Evolutionary conservation across 2,329 filamentous ascomycete species (phyloP).

Genomic region (Trichoderma gracile): DNA sequence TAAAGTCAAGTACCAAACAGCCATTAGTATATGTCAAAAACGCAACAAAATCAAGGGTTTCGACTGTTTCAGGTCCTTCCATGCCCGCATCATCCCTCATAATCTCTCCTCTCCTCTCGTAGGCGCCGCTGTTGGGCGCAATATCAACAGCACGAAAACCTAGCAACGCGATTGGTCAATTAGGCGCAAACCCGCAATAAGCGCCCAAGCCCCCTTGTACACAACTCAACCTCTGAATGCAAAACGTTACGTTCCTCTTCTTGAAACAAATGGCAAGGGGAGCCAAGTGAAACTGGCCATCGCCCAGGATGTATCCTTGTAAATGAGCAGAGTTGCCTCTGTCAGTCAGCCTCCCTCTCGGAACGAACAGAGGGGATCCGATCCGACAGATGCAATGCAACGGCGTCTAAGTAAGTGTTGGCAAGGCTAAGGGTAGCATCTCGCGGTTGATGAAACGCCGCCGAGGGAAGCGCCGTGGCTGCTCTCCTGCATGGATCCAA

Average conservation of each 20-base stretch:
- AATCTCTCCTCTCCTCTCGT: no score
- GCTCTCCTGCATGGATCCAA: not conserved
- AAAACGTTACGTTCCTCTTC: not conserved
- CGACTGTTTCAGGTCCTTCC: no score
- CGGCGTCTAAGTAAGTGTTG: not conserved
- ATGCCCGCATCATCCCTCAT: no score
- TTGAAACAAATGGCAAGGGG: no score
- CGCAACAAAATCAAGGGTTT: no score
- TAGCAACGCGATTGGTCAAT: not conserved
- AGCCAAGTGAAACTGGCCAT: no score
- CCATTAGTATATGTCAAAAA: no score
- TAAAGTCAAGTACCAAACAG: no score
- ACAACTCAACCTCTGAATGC: no score
- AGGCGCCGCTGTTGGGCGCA: no score
- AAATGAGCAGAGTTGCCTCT: not conserved
- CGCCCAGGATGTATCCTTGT: no score
- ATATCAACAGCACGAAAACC: not conserved
- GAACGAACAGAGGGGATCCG: not conserved
- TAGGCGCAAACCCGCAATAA: conserved; percentile 10
- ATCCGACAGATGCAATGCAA: conserved; percentile 14
- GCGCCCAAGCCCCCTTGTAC: not conserved
- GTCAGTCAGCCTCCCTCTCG: not conserved
- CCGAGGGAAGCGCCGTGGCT: conserved; percentile 12
- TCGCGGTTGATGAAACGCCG: conserved; percentile 20
- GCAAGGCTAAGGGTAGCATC: not conserved